Conservation (phyloP, 75 land plant species). For the Selaginella tamariscina region DNA sequence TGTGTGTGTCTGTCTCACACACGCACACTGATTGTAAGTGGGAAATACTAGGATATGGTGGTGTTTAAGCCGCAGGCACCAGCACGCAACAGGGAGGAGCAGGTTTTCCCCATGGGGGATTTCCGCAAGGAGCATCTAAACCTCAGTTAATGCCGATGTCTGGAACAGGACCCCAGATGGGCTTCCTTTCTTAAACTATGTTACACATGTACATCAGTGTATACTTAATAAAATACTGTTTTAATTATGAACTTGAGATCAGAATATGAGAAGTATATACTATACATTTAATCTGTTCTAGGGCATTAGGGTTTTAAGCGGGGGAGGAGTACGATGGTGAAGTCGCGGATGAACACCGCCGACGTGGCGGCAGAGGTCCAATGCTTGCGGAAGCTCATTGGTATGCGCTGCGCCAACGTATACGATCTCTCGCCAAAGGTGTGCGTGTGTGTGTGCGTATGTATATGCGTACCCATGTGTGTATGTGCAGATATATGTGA, state of each 20-base stretch:
- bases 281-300: too few relatives aligned
- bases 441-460: too few relatives aligned
- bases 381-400: slow-evolving; percentile 69
- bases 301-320: neutral
- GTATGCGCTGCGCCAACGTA: slow-evolving; percentile 94
- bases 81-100: slow-evolving; percentile 23
- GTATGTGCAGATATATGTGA: slow-evolving; percentile 84
- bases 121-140: too few relatives aligned
- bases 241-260: too few relatives aligned
- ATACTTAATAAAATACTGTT: too few relatives aligned
- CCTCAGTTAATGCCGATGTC: too few relatives aligned
- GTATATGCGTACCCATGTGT: too few relatives aligned
- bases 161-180: too few relatives aligned
- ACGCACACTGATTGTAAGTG: too few relatives aligned
- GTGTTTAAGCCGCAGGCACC: slow-evolving; percentile 81
- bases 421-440: slow-evolving; percentile 95
- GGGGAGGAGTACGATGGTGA: slow-evolving; percentile 52
- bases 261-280: too few relatives aligned
- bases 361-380: slow-evolving; percentile 98
- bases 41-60: slow-evolving; percentile 99
- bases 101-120: neutral
- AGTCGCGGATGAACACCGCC: slow-evolving; percentile 97
- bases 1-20: neutral
- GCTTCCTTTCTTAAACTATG: too few relatives aligned
- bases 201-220: too few relatives aligned